Percentiles rank a stretch among this genome's conserved stretches.
These are phyloP conservation scores for Colletotrichum musicola DNA, from an alignment of 2,329 filamentous ascomycete genomes.

Conservation along the genomic window DNA sequence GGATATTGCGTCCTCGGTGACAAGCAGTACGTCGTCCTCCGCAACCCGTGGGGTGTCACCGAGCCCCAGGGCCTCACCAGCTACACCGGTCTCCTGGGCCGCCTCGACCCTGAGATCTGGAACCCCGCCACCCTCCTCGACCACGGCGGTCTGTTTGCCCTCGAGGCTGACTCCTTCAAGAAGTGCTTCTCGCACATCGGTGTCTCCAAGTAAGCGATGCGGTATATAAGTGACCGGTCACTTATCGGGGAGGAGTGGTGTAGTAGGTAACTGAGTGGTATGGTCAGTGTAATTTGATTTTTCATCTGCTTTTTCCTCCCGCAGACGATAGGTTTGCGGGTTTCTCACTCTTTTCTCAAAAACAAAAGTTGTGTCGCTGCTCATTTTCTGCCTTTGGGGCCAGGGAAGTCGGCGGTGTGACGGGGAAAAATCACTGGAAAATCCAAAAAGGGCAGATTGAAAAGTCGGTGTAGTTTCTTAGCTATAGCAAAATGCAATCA, in stretches of 20 bases:
- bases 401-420: constrained; percentile 10
- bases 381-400: not conserved
- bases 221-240: constrained; percentile 24
- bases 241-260: constrained; percentile 5
- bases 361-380: constrained; percentile 20
- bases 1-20: constrained; percentile 52
- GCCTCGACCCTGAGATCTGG: constrained; percentile 53
- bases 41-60: constrained; percentile 59
- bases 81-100: constrained; percentile 54
- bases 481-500: constrained; percentile 18
- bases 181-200: constrained; percentile 50
- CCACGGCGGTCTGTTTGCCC: constrained; percentile 51
- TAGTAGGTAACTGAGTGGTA: constrained; percentile 17
- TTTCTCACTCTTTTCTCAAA: not conserved
- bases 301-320: not conserved
- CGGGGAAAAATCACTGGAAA: constrained; percentile 18
- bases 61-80: constrained; percentile 55
- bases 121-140: constrained; percentile 53
- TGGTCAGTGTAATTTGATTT: not conserved
- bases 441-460: constrained; percentile 17
- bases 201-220: constrained; percentile 41
- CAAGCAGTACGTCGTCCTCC: constrained; percentile 56
- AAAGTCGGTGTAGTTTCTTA: constrained; percentile 12
- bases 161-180: constrained; percentile 53
- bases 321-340: not conserved